Evolutionary conservation across 495 filamentous ascomycete species (phyloP).

Genomic region (Aspergillus avenaceus): DNA sequence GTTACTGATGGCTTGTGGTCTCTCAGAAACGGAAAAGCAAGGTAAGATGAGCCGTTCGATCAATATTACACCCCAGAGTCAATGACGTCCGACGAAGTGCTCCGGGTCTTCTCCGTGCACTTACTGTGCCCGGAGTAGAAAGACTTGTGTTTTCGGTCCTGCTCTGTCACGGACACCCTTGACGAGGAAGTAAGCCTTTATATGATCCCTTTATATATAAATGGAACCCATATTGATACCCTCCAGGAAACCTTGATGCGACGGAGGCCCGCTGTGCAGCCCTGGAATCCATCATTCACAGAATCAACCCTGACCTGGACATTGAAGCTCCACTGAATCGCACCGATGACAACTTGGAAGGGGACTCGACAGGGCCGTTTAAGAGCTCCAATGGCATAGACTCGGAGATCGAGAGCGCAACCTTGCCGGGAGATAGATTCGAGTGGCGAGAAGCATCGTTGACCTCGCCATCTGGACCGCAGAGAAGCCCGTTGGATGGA

Average conservation of each 20-base stretch:
- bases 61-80: not conserved
- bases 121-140: slow-evolving; percentile 18
- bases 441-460: slow-evolving; percentile 20
- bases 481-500: slow-evolving; percentile 15
- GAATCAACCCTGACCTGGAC: slow-evolving; percentile 15
- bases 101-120: slow-evolving; percentile 15
- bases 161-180: slow-evolving; percentile 18
- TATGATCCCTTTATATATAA: too few species aligned
- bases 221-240: not conserved
- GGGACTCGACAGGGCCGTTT: not conserved
- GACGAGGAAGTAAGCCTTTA: slow-evolving; percentile 13
- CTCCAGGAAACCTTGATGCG: slow-evolving; percentile 14
- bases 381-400: not conserved
- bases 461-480: slow-evolving; percentile 1
- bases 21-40: slow-evolving; percentile 15
- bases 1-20: not conserved
- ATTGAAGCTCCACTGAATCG: slow-evolving; percentile 13
- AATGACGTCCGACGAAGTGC: too few species aligned
- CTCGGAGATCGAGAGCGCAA: not conserved
- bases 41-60: not conserved
- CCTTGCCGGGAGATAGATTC: slow-evolving; percentile 7
- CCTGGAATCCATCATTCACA: slow-evolving; percentile 7
- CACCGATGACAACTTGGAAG: not conserved
- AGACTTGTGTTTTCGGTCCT: slow-evolving; percentile 14
- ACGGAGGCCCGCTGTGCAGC: slow-evolving; percentile 13